Evolutionary conservation across 495 filamentous ascomycete species (phyloP), one percentile per base, ranked within the genome.

Genomic region (Hypoxylon perforatum): DNA sequence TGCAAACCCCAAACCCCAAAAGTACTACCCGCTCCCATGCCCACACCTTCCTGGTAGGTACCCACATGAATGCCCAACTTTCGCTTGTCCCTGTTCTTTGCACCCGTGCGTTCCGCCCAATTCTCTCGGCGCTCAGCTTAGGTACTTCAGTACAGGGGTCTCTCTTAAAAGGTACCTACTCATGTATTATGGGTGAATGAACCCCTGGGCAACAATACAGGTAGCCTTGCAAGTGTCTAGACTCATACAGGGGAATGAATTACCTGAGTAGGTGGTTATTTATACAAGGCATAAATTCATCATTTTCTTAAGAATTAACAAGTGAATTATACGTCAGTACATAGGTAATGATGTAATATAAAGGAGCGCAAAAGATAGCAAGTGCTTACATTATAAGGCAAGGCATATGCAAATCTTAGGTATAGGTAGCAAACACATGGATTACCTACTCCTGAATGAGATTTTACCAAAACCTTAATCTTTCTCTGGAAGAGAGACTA

Each of bases 71-170:
- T 57, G 30, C 54, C 61, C 30, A 58, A 57, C 36, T 44, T 41
- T 42, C n/a, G 9, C 39, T 42, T 42, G 39, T 42, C 33, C 60
- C 36, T 50, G 47, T 52, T 49, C 39, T 33, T 38, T 33, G 23
- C 50, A 53, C 47, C 58, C 54, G 39, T 58, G 47, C 38, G 54
- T 58, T 54, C 62, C 55, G 54, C 38, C 47, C 53, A 65, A 52
- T 51, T 45, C 33, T 18, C 53, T 59, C 22, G 33, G 41, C 17
- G 46, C 57, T 46, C 57, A 61, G 52, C 36, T 61, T 52, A 35
- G 14, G 14, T 41, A 9, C 11, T 17, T 42, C 8, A 42, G 14
- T 38, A 38, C 35, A 11, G 9, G 12, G 15, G 7, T 41, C 1
- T n/a, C 2, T 17, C 12, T 15, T 41, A 11, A 3, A 3, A 38